These are phyloP conservation scores for Usnea hakonensis DNA, from an alignment of 495 filamentous ascomycete species.

Conservation along the genomic window DNA sequence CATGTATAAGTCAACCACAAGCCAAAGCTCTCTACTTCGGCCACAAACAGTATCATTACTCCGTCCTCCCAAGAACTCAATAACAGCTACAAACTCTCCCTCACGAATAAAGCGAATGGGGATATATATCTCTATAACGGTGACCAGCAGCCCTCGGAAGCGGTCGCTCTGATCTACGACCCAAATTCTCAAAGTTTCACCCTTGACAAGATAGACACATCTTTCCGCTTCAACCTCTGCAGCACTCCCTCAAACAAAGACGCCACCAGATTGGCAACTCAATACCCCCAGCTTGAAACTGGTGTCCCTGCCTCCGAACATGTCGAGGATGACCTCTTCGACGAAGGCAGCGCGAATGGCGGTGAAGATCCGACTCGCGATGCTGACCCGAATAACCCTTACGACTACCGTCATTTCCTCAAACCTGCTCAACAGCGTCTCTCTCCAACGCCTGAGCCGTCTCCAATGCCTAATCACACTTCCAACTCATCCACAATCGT, in stretches of 20 bases:
- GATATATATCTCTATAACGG: conserved; percentile 46
- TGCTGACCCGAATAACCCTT: conserved; percentile 48
- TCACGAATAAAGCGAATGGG: conserved; percentile 42
- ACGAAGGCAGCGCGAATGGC: conserved; percentile 34
- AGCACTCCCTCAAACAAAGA: conserved; percentile 41
- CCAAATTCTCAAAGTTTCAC: conserved; percentile 42
- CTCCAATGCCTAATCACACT: conserved; percentile 13
- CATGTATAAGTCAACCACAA: conserved; percentile 39
- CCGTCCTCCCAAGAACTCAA: conserved; percentile 30
- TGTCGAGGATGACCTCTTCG: conserved; percentile 35
- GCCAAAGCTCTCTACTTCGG: conserved; percentile 38
- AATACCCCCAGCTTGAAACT: conserved; percentile 42
- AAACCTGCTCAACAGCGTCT: conserved; percentile 6
- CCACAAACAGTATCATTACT: conserved; percentile 37
- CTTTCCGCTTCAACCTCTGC: conserved; percentile 51
- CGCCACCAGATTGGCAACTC: conserved; percentile 37
- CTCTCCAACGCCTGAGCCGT: conserved; percentile 17
- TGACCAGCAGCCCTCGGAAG: conserved; percentile 38
- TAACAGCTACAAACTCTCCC: conserved; percentile 41
- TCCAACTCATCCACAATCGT: conserved; percentile 5
- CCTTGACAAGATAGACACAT: conserved; percentile 43
- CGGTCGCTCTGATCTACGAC: conserved; percentile 48
- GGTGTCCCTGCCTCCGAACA: conserved; percentile 32
- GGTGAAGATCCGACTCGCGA: conserved; percentile 33
- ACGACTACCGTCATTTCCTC: conserved; percentile 53